phyloP scores from a whole-genome alignment of 2,329 filamentous ascomycete species.

The Dactylella cylindrospora region DNA sequence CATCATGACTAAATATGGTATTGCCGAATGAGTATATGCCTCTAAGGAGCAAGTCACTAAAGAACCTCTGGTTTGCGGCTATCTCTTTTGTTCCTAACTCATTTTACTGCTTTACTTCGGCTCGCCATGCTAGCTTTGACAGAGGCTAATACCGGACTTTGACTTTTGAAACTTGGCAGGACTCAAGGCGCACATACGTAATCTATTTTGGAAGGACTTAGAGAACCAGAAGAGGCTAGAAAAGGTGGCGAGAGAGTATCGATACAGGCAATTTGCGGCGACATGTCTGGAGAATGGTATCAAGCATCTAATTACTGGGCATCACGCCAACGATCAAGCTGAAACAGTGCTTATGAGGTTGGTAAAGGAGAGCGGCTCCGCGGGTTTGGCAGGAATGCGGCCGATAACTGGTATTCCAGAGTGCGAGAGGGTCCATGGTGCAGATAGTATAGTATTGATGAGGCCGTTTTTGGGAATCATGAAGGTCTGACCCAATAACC shows the following conservation, averaged over 20 bases:
- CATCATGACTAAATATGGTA: constrained; percentile 45
- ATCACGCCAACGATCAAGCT: constrained; percentile 87
- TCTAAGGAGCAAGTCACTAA: no score
- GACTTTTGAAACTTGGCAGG: no score
- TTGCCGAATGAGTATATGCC: no score
- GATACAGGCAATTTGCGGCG: constrained; percentile 16
- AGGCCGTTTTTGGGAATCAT: constrained; percentile 43
- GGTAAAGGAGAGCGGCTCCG: constrained; percentile 64
- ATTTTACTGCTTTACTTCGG: no score
- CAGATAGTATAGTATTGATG: constrained; percentile 56
- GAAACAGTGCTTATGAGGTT: constrained; percentile 86
- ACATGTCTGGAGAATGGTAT: constrained; percentile 10
- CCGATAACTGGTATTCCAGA: constrained; percentile 73
- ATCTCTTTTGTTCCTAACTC: no score
- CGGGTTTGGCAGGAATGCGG: constrained; percentile 72
- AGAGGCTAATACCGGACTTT: no score
- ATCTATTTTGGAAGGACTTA: no score
- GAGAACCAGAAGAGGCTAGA: no score
- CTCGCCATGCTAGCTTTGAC: no score
- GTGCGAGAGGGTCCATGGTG: constrained; percentile 72
- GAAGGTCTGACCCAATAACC: constrained; percentile 45
- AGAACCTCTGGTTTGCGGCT: no score
- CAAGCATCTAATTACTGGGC: constrained; percentile 56
- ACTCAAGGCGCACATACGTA: no score
- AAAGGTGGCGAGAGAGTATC: neutral